Percentiles rank a stretch among this genome's conserved stretches.
phyloP scores from a whole-genome alignment of 1,284 basidiomycete genomes.

The Leccinum proliferum region DNA sequence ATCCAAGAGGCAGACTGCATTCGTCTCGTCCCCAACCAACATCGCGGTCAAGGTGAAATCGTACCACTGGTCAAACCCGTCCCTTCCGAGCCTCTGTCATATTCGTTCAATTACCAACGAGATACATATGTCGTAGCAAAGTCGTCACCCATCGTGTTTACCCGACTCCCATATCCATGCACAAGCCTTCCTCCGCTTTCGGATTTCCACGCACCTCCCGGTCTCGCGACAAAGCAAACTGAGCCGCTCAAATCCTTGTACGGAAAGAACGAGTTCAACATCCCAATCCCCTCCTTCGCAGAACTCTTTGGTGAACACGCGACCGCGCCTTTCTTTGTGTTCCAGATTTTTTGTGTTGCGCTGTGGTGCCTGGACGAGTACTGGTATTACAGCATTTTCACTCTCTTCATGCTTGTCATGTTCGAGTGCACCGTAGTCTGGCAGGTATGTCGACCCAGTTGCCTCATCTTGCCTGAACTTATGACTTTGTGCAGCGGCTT shows the following conservation, averaged over 20 bases:
- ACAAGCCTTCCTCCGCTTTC: slow-evolving; percentile 68
- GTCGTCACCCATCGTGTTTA: slow-evolving; percentile 61
- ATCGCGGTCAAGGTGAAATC: slow-evolving; percentile 91
- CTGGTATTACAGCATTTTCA: slow-evolving; percentile 97
- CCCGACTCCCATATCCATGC: slow-evolving; percentile 86
- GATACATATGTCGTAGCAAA: slow-evolving; percentile 86
- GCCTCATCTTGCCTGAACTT: background rate
- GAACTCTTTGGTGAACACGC: slow-evolving; percentile 91
- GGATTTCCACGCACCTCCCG: slow-evolving; percentile 56
- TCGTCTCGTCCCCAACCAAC: slow-evolving; percentile 78
- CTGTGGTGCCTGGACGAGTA: slow-evolving; percentile 97
- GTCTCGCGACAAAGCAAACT: slow-evolving; percentile 38
- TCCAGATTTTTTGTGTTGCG: slow-evolving; percentile 94
- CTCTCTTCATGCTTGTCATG: slow-evolving; percentile 93
- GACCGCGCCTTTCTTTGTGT: slow-evolving; percentile 93
- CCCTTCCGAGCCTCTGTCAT: slow-evolving; percentile 51
- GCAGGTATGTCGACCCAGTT: slow-evolving; percentile 56
- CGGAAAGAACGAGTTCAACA: slow-evolving; percentile 92
- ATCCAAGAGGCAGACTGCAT: slow-evolving; percentile 77
- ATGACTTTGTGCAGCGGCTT: slow-evolving; percentile 55
- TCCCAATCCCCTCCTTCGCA: slow-evolving; percentile 88
- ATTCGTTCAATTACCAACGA: slow-evolving; percentile 93
- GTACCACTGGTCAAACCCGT: slow-evolving; percentile 70
- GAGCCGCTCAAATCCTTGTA: slow-evolving; percentile 59
- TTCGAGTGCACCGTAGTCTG: slow-evolving; percentile 98